Base-by-base conservation (phyloP, 2,329 filamentous ascomycete genomes). In the Aspergillus persii region DNA sequence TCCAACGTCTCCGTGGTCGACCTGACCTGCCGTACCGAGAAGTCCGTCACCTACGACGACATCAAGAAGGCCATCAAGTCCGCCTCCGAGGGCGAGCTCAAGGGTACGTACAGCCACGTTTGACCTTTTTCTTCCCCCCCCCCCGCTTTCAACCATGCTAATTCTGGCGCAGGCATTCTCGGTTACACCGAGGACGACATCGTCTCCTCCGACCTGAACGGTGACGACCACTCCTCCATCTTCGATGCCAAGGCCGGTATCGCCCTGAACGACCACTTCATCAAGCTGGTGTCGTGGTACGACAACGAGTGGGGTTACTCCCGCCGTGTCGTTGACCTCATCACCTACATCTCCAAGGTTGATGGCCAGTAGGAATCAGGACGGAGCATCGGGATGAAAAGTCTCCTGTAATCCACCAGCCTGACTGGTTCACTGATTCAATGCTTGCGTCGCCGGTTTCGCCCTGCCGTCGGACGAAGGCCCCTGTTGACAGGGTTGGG, bases 261-360 rank as follows among this genome's bases (percentile, higher is more conserved):
- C 82, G 90, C 93, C 69, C 89, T 99, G 73, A 99, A 98, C 88
- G 82, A 92, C 76, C 93, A 97, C 89, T 98, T 98, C 80, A 88
- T 96, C 86, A 99, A 99, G 90, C 87, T 99, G 65, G 90, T 97
- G 79, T 89, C 89, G 74, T 98, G 94, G 95, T 96, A 96, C 83
- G 92, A 96, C 86, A 98, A 98, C 86, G 94, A 98, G 88, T 97
- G 93, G 92, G 95, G 93, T 76, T 98, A 99, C 90, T 96, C 91
- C 80, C 93, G 93, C 84, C 95, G 90, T 87, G 90, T 93, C 74
- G 83, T 93, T 70, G 90, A 95, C 82, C 89, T 95, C 73, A 76
- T 80, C 65, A 63, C 84, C 81, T 89, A 92, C 84, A 85, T 93
- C 73, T 83, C 89, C 80, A 90, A 91, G 85, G 88, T 89, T 67